Percentiles rank a stretch among this genome's conserved stretches.
These are phyloP conservation scores for Aspergillus tanneri DNA, from an alignment of 2,329 filamentous ascomycete species.

Conservation along the genomic window DNA sequence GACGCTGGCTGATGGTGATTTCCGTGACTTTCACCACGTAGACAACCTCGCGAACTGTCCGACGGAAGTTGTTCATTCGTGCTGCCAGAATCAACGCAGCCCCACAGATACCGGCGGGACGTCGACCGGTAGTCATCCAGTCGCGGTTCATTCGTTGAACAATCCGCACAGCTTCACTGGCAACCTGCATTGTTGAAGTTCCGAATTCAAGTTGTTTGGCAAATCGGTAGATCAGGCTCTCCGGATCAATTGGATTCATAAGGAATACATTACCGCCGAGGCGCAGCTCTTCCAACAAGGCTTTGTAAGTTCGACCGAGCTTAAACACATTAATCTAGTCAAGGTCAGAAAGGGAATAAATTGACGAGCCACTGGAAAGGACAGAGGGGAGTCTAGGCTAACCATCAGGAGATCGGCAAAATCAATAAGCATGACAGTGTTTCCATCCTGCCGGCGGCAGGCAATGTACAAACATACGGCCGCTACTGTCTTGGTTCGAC, in stretches of 20 bases:
- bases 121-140: slow-evolving; percentile 94
- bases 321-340: slow-evolving; percentile 79
- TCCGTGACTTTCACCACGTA: slow-evolving; percentile 97
- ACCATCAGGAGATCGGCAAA: slow-evolving; percentile 76
- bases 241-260: slow-evolving; percentile 75
- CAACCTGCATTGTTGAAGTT: slow-evolving; percentile 75
- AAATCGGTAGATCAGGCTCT: slow-evolving; percentile 89
- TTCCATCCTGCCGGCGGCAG: slow-evolving; percentile 74
- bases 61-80: slow-evolving; percentile 96
- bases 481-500: slow-evolving; percentile 78
- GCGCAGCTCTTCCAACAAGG: slow-evolving; percentile 63
- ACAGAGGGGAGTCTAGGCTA: slow-evolving; percentile 12
- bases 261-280: slow-evolving; percentile 60
- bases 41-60: slow-evolving; percentile 91
- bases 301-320: slow-evolving; percentile 85
- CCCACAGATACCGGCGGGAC: slow-evolving; percentile 90
- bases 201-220: slow-evolving; percentile 90
- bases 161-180: slow-evolving; percentile 81
- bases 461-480: slow-evolving; percentile 91
- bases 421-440: slow-evolving; percentile 91
- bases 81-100: slow-evolving; percentile 92
- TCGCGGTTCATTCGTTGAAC: slow-evolving; percentile 92
- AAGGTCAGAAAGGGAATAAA: slow-evolving; percentile 34
- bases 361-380: neutral
- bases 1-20: slow-evolving; percentile 83